Conservation (phyloP, 768 basidiomycete species). For the Macrolepiota dolichaula region DNA sequence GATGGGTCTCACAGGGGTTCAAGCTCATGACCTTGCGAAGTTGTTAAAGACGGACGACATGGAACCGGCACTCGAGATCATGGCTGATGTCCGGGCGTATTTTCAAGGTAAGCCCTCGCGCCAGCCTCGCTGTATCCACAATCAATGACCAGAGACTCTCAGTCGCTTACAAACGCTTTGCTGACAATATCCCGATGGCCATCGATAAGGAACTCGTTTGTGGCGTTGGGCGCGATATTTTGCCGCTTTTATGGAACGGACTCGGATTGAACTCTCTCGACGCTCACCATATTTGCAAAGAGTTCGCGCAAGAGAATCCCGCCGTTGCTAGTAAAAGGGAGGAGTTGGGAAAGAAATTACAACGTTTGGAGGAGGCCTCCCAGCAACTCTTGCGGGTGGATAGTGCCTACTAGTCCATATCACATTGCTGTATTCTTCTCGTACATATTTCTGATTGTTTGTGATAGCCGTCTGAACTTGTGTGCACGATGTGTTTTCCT, state of each 20-base stretch:
- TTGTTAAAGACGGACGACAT: slow-evolving; percentile 47
- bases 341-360: no score
- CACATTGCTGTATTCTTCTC: neutral
- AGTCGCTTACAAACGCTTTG: slow-evolving; percentile 62
- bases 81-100: slow-evolving; percentile 71
- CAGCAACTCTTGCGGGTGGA: neutral
- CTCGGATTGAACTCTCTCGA: slow-evolving; percentile 52
- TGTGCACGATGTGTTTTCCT: no score
- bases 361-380: neutral
- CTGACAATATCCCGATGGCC: slow-evolving; percentile 52
- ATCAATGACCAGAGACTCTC: neutral
- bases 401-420: neutral
- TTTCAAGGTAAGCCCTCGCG: slow-evolving; percentile 54
- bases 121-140: neutral
- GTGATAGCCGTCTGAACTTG: no score
- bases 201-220: slow-evolving; percentile 56
- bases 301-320: slow-evolving; percentile 49
- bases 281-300: slow-evolving; percentile 44
- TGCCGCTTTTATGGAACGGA: slow-evolving; percentile 40
- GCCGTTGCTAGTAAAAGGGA: slow-evolving; percentile 19
- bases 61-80: slow-evolving; percentile 58
- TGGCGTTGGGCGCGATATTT: slow-evolving; percentile 44
- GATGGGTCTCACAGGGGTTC: slow-evolving; percentile 35
- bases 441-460: no score
- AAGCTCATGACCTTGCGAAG: slow-evolving; percentile 42